Conservation (phyloP, 108 stramenopile species). For the Phaeodactylum tricornutum region DNA sequence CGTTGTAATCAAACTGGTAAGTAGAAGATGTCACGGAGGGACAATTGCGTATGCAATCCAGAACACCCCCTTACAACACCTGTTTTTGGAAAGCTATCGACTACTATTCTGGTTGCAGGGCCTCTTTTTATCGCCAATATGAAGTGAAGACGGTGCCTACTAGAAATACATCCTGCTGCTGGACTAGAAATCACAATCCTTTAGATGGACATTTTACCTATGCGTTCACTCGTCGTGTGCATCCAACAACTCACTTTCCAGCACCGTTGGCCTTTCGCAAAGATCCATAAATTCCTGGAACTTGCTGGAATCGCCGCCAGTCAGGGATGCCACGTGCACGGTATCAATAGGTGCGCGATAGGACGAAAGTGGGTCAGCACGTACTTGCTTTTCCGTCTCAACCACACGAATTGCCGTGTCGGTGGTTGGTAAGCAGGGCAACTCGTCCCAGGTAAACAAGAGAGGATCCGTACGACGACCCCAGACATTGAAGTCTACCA, state of each 20-base stretch:
- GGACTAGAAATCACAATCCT: no score
- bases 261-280: no score
- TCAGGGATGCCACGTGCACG: constrained; percentile 37
- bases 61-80: no score
- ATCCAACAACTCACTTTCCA: no score
- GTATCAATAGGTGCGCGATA: constrained; percentile 84
- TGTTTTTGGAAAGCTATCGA: no score
- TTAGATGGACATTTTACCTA: no score
- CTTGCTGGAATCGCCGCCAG: constrained; percentile 15
- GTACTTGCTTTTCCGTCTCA: constrained; percentile 52
- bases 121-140: constrained; percentile 42
- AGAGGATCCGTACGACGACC: constrained; percentile 59
- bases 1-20: constrained; percentile 79
- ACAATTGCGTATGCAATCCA: no score
- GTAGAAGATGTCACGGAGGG: no score
- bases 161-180: no score
- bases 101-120: constrained; percentile 57
- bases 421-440: constrained; percentile 27
- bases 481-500: constrained; percentile 87
- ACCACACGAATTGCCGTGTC: constrained; percentile 40
- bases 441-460: constrained; percentile 73
- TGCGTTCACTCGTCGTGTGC: no score
- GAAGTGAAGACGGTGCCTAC: no score
- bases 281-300: constrained; percentile 71
- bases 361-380: constrained; percentile 59